Conservation (phyloP, 2,329 filamentous ascomycete species). For the Zymoseptoria ardabiliae region DNA sequence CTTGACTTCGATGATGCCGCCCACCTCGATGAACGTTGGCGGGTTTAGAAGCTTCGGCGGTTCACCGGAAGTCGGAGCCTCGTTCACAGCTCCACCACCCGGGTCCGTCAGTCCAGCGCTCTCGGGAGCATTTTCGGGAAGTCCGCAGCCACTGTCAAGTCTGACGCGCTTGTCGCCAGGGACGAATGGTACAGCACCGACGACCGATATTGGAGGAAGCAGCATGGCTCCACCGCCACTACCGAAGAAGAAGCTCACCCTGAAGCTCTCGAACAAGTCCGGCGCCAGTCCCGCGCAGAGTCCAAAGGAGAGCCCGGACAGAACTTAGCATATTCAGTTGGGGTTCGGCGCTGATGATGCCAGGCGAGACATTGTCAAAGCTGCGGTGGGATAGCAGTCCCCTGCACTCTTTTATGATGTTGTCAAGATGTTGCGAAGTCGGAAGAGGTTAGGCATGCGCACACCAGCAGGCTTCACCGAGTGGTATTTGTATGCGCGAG, state of each 20-base stretch:
- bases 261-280: slow-evolving; percentile 11
- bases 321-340: background rate
- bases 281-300: background rate
- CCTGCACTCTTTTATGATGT: background rate
- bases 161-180: slow-evolving; percentile 11
- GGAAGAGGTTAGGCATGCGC: background rate
- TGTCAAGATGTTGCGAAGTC: background rate
- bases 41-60: slow-evolving; percentile 21
- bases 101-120: slow-evolving; percentile 5
- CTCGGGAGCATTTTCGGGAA: slow-evolving; percentile 6
- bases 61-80: slow-evolving; percentile 3
- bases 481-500: background rate
- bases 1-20: slow-evolving; percentile 2
- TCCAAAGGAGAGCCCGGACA: background rate
- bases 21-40: slow-evolving; percentile 18
- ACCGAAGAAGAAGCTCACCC: slow-evolving; percentile 22
- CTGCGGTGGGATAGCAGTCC: background rate
- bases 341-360: background rate
- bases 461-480: background rate
- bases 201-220: background rate
- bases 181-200: background rate
- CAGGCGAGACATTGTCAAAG: background rate
- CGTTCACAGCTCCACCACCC: slow-evolving; percentile 3
- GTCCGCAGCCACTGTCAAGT: slow-evolving; percentile 7
- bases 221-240: slow-evolving; percentile 4